Evolutionary conservation across 139 green algal genomes (phyloP).

Genomic region (Closterium sp.): DNA sequence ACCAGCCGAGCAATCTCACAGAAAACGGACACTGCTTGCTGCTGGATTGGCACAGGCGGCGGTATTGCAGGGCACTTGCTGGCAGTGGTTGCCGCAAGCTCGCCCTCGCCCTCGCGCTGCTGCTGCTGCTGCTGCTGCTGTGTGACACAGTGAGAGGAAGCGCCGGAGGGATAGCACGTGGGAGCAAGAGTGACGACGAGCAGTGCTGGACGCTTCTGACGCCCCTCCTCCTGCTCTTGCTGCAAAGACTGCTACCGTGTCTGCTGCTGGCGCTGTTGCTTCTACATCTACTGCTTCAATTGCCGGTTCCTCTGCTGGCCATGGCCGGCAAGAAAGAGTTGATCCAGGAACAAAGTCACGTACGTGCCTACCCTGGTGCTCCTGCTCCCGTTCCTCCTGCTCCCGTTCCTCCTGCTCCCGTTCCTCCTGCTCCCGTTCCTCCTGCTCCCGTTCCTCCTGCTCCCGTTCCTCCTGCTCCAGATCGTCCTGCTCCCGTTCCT

Average conservation of each 20-base stretch:
- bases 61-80: not conserved
- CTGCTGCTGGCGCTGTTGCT: not conserved
- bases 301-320: no score
- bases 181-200: not conserved
- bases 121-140: not conserved
- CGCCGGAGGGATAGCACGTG: not conserved
- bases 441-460: no score
- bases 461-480: no score
- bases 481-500: no score
- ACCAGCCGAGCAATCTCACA: not conserved
- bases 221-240: not conserved
- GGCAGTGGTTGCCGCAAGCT: not conserved
- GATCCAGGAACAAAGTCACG: no score
- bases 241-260: not conserved
- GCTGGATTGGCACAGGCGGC: not conserved
- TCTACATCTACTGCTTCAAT: no score
- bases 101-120: not conserved
- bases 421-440: no score
- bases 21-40: not conserved
- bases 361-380: no score
- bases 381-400: no score
- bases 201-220: not conserved
- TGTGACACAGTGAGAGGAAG: not conserved
- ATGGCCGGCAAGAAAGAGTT: no score
- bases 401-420: no score